These are phyloP conservation scores for Candida suzukii DNA, from an alignment of 805 yeast species.

Conservation along the genomic window DNA sequence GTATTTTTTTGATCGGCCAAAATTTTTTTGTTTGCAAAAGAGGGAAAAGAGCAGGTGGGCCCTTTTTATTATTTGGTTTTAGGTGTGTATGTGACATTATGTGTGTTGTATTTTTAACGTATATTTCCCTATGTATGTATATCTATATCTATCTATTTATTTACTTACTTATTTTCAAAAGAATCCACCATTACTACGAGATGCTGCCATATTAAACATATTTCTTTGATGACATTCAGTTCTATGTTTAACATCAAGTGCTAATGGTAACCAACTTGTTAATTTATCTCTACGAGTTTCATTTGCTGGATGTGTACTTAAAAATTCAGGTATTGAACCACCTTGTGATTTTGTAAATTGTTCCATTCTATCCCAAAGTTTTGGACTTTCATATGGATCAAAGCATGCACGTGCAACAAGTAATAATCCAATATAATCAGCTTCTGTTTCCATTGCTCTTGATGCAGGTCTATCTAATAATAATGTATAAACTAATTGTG, in stretches of 20 bases:
- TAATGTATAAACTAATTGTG: constrained; percentile 46
- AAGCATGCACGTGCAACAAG: constrained; percentile 88
- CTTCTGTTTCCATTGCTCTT: constrained; percentile 92
- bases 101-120: no score
- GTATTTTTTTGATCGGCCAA: no score
- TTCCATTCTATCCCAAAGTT: constrained; percentile 80
- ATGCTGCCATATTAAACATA: no score
- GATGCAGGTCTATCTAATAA: constrained; percentile 75
- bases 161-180: no score
- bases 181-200: no score
- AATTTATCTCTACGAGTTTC: constrained; percentile 65
- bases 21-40: no score
- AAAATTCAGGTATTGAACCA: constrained; percentile 43
- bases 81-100: no score
- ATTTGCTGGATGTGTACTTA: constrained; percentile 88
- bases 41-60: no score
- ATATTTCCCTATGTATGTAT: no score
- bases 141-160: no score
- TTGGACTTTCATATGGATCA: constrained; percentile 65
- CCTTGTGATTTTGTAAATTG: constrained; percentile 34
- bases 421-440: constrained; percentile 90
- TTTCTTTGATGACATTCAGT: constrained; percentile 28
- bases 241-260: constrained; percentile 35
- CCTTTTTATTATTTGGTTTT: no score
- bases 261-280: constrained; percentile 56